Conservation (phyloP, 208 protist genomes). For the Acanthamoeba culbertsoni region DNA sequence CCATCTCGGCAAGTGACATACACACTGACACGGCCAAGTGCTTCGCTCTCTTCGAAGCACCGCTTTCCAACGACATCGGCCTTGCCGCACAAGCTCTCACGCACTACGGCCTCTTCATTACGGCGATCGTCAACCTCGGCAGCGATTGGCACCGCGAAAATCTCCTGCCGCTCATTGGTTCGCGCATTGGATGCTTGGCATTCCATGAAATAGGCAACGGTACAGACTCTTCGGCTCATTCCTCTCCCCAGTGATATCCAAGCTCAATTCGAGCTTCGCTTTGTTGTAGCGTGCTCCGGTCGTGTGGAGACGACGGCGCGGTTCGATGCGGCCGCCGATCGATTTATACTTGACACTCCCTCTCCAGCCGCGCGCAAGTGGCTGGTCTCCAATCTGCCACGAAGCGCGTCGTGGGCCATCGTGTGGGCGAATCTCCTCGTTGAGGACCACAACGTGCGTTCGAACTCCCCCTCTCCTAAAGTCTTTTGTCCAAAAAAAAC, state of each 20-base stretch:
- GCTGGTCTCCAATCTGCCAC: neutral
- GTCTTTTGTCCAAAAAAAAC: too few relatives aligned
- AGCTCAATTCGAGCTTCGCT: neutral
- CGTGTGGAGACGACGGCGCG: neutral
- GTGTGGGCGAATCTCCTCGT: conserved; percentile 19
- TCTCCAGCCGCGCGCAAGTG: neutral
- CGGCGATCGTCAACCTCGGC: neutral
- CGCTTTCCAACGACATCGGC: conserved; percentile 3
- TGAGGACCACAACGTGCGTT: conserved; percentile 24
- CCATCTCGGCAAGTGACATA: neutral
- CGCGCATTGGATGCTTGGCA: neutral
- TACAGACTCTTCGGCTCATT: neutral
- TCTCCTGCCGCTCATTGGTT: neutral
- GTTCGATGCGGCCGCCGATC: neutral
- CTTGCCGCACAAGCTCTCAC: neutral
- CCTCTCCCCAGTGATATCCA: neutral
- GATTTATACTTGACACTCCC: neutral
- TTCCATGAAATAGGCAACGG: neutral
- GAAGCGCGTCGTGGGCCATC: neutral
- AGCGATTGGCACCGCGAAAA: neutral
- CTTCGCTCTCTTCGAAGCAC: neutral
- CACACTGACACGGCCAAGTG: neutral
- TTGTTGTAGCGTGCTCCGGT: neutral
- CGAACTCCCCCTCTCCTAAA: too few relatives aligned
- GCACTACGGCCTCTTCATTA: conserved; percentile 19